Percentiles rank a stretch among this genome's conserved stretches.
Conservation (phyloP, 768 basidiomycete species). For the Collybia sordida region DNA sequence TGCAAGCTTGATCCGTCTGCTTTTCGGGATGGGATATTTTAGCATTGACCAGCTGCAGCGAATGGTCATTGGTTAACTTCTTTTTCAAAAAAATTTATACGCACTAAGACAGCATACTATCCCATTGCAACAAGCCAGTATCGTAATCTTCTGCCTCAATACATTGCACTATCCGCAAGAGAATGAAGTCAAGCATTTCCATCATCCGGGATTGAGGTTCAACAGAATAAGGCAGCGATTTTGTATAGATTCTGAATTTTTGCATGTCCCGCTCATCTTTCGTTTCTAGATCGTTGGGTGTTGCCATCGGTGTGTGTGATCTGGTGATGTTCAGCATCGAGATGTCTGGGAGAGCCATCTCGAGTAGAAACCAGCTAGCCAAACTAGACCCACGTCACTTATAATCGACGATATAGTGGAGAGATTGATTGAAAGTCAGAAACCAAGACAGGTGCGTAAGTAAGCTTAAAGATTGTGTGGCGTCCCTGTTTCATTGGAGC, state of each 20-base stretch:
- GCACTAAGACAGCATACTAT: conserved; percentile 70
- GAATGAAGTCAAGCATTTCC: conserved; percentile 70
- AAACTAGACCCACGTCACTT: background rate
- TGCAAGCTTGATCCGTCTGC: conserved; percentile 69
- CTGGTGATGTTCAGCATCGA: conserved; percentile 44
- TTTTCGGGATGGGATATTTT: conserved; percentile 85
- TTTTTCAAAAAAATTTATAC: conserved; percentile 24
- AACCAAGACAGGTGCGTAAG: background rate
- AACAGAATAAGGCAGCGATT: conserved; percentile 71
- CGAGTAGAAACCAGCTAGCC: background rate
- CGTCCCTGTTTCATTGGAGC: conserved; percentile 24
- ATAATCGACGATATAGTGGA: background rate
- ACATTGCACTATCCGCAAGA: conserved; percentile 67
- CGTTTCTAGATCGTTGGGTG: conserved; percentile 23
- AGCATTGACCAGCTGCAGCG: conserved; percentile 70
- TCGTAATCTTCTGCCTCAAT: conserved; percentile 83
- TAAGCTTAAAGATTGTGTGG: background rate
- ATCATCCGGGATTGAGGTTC: conserved; percentile 79
- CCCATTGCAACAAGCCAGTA: conserved; percentile 79
- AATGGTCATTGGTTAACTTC: conserved; percentile 7
- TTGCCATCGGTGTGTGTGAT: conserved; percentile 9
- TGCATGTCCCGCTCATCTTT: conserved; percentile 47
- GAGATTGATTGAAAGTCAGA: conserved; percentile 5
- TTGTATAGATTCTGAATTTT: conserved; percentile 63
- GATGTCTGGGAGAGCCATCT: conserved; percentile 48